These are phyloP conservation scores for Diaporthe eres DNA, from an alignment of 2,329 filamentous ascomycete species.

Conservation along the genomic window DNA sequence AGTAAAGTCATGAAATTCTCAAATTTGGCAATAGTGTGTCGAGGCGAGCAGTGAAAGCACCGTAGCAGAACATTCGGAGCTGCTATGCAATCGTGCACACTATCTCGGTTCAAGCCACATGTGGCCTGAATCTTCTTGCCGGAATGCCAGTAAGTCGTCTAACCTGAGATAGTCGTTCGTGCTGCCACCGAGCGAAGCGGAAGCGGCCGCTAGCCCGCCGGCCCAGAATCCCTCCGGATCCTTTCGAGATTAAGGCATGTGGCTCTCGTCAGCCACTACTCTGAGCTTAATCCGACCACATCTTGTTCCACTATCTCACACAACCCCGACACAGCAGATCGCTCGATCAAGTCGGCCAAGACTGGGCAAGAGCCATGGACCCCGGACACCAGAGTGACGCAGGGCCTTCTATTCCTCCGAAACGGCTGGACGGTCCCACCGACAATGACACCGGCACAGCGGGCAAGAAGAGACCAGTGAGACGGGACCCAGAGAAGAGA, in stretches of 20 bases:
- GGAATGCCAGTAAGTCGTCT: neutral
- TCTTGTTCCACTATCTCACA: neutral
- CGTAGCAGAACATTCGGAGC: neutral
- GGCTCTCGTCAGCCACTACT: slow-evolving; percentile 39
- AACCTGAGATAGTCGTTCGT: neutral
- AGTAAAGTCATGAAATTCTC: too few species aligned
- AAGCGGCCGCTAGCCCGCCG: slow-evolving; percentile 14
- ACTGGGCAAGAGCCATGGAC: neutral
- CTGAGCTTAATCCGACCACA: slow-evolving; percentile 23
- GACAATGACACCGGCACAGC: neutral
- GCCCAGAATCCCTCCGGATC: neutral
- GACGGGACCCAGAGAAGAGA: slow-evolving; percentile 46
- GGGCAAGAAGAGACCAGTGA: slow-evolving; percentile 40
- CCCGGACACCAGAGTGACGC: neutral
- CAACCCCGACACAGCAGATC: neutral
- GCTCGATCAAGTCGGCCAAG: neutral
- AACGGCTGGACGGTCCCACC: neutral
- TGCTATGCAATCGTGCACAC: neutral
- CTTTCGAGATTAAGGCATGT: neutral
- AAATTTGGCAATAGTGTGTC: too few species aligned
- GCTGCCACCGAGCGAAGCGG: neutral
- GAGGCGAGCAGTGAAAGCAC: neutral
- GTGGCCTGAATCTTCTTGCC: too few species aligned
- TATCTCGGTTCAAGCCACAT: slow-evolving; percentile 7
- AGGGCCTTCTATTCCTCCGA: neutral